A percentile compares a stretch with the other conserved stretches of the same genome.
Conservation (phyloP, 768 basidiomycete genomes). For the Termitomyces sp. region DNA sequence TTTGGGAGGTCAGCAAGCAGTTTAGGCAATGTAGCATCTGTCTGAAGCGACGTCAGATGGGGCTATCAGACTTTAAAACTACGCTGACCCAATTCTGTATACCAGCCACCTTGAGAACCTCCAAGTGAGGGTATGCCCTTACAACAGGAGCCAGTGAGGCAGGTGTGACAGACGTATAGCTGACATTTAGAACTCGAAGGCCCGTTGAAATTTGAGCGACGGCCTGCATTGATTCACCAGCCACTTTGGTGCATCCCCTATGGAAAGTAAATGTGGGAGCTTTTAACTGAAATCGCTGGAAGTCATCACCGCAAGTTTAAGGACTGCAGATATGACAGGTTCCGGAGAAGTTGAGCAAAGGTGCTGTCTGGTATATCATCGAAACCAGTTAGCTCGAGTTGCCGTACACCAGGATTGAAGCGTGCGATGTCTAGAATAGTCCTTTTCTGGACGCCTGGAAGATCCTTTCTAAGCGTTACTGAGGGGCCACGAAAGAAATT, state of each 20-base stretch:
- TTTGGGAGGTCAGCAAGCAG: conserved; percentile 29
- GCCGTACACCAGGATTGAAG: conserved; percentile 34
- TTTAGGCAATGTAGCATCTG: conserved; percentile 51
- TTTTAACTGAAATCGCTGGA: not conserved
- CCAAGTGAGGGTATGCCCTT: conserved; percentile 30
- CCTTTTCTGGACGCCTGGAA: conserved; percentile 49
- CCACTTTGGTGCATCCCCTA: conserved; percentile 62
- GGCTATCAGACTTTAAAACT: not conserved
- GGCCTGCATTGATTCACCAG: conserved; percentile 42
- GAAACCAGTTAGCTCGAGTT: conserved; percentile 51
- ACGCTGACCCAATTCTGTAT: conserved; percentile 55
- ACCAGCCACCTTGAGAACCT: conserved; percentile 61
- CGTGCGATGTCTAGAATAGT: conserved; percentile 45
- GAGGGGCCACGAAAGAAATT: conserved; percentile 56
- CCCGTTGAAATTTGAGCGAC: conserved; percentile 37
- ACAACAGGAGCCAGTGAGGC: conserved; percentile 43
- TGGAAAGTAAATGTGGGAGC: conserved; percentile 2
- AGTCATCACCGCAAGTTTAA: conserved; percentile 51
- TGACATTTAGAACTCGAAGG: conserved; percentile 52
- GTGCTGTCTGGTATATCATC: conserved; percentile 46
- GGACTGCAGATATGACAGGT: conserved; percentile 39
- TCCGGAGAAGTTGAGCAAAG: conserved; percentile 48
- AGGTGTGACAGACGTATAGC: conserved; percentile 55
- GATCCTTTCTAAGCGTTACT: conserved; percentile 40
- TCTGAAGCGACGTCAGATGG: conserved; percentile 32